Base-by-base conservation (phyloP, 2,329 filamentous ascomycete species). In the Mariannaea elegans region DNA sequence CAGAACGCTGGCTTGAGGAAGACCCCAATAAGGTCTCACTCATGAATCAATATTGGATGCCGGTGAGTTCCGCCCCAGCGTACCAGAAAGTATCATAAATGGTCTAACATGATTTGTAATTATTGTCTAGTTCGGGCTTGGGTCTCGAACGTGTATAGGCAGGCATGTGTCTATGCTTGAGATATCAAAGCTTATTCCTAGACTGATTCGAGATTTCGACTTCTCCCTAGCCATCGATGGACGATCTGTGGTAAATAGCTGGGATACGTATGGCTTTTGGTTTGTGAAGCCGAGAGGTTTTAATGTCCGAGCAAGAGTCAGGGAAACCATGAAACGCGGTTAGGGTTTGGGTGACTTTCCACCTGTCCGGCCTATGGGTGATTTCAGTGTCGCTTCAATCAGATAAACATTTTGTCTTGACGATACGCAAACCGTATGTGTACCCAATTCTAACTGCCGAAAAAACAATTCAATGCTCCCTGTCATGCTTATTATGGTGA, bases 21-120 rank as follows among this genome's bases (percentile, higher is more conserved):
- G 62, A 70, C 2, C 31, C 13, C 0, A 23, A 56, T 0, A 59
- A 6, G 0, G 23, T 69, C 0, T 65, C 67, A 0, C 14, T 44
- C 2, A 70, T 70, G 67, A 70, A 69, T 3, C 65, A 59, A 3
- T 65, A 62, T 19, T 66, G 63, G 2, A 70, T 70, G 62, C 67
- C 67, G 1, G 67, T 63, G 34, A 51, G 67, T 23, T 12, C 12
- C 2, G 2, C 2, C 14, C 18, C n/a, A 3, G 2, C 3, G 16
- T 12, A 7, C 9, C 27, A 14, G 6, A 3, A 7, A 6, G 12
- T 1, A 3, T 1, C 0, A 14, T 0, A 3, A 3, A 1, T 1
- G 1, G 0, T 0, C 55, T 69, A n/a, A 68, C 32, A 1, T 5
- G 13, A 19, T 13, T 23, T 9, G 2, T 4, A 10, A n/a, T 7